Base-by-base conservation (phyloP, 2,329 filamentous ascomycete genomes). In the Trichoderma oligosporum region DNA sequence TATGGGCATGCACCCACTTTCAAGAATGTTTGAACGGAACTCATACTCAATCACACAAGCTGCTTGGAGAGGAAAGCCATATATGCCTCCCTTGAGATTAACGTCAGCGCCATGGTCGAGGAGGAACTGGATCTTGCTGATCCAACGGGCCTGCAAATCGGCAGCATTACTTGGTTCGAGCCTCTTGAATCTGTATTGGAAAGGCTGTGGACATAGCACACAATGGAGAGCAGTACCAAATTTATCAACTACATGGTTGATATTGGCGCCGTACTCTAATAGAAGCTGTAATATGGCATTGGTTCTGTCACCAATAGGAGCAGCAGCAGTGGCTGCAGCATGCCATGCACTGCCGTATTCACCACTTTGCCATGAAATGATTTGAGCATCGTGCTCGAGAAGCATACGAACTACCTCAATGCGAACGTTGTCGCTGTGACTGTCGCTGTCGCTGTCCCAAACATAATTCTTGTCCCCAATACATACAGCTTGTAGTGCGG, bases 51-150 rank as follows among this genome's bases (percentile, higher is more conserved):
- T 18, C 24, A 25, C 22, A 51, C 44, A 56, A 14, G 61, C 61
- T 16, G 49, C 51, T 20, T 60, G 56, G 7, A 65, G 63, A 12
- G 61, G 45, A 9, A 48, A 42, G 24, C 59, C 51, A 41, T 52
- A 58, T 7, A 36, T 16, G 6, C 49, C 51, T 1, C 8, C 38
- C 2, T 14, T 20, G 18, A 56, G 24, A 38, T 46, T 47, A 7
- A 36, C 33, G 25, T 56, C 31, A 9, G 59, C 59, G 18, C 51
- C 56, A 7, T 11, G n/a, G 3, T 56, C 24, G 4, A 60, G 56
- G 3, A 60, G 45, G 36, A 59, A 36, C 7, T 8, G 12, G 14
- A 48, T 47, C 16, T n/a, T 55, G 31, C 22, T 18, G 7, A 16
- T 24, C 31, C 18, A 31, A 16, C 4, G n/a, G n/a, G n/a, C n/a